Conservation (phyloP, 139 green algal genomes). For the Nannochloris sp. region DNA sequence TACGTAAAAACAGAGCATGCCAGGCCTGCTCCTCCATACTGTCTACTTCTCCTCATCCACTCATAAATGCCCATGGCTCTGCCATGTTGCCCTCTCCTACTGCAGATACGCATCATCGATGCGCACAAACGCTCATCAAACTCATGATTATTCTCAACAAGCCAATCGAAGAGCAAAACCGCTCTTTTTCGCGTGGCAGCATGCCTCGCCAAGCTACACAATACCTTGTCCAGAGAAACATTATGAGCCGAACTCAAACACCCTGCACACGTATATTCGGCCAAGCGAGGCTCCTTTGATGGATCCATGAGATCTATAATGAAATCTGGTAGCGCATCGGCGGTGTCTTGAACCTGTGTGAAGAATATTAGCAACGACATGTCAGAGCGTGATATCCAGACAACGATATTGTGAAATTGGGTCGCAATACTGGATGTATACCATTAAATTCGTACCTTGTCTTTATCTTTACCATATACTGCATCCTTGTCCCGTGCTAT, state of each 20-base stretch:
- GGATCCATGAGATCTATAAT: no score
- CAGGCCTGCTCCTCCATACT: conserved; percentile 53
- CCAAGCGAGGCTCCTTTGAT: no score
- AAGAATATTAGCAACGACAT: no score
- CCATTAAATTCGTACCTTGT: no score
- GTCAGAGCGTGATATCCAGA: no score
- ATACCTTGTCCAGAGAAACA: conserved; percentile 76
- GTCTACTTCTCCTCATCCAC: conserved; percentile 59
- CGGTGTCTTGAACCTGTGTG: no score
- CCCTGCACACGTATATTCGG: no score
- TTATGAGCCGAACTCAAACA: conserved; percentile 38
- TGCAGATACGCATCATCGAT: conserved; percentile 71
- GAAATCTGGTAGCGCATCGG: no score
- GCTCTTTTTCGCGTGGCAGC: conserved; percentile 67
- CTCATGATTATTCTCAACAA: conserved; percentile 51
- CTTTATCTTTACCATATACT: no score
- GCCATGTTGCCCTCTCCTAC: conserved; percentile 59
- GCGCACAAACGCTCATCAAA: conserved; percentile 76
- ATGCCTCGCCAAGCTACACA: conserved; percentile 52
- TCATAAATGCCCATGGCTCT: conserved; percentile 70
- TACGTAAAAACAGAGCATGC: conserved; percentile 72
- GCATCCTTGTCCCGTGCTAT: not conserved
- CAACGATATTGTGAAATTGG: no score
- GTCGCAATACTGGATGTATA: no score
- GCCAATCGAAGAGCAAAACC: conserved; percentile 63